Base-by-base conservation (phyloP, 305 asterid genomes). In the Fraxinus xanthoxyloides region DNA sequence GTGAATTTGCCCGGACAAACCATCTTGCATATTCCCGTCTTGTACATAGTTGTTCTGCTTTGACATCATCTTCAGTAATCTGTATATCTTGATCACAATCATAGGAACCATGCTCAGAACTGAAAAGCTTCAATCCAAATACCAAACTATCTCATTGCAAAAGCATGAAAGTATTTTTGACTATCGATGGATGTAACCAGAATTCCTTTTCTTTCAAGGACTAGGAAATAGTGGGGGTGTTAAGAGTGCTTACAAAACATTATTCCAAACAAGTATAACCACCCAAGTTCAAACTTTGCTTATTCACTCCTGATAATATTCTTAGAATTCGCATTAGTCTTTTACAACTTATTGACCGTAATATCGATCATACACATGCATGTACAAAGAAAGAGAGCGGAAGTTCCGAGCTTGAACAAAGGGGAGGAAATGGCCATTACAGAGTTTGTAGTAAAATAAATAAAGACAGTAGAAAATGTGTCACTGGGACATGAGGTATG, bases 11-110 rank as follows among this genome's bases (percentile, higher is more conserved):
- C 48, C 79, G 87, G 74, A 94, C 89, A 84, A 95, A 84, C 99
- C 98, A 95, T 73, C 97, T 90, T 69, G 99, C 98, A 79, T 92
- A 93, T 84, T 95, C 98, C 87, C 99, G 90, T 85, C 98, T 91
- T 38, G 98, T 93, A 83, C 98, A 95, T 23, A 95, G 86, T 85
- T 93, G 94, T 77, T 89, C 94, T 80, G 93, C 95, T 83, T 85
- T 89, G 28, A 86, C 90, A 85, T 87, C 93, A 80, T 92, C 97
- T 86, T 92, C 97, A 84, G 93, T 89, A 65, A 95, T 92, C 99
- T 95, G 95, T 82, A 89, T 59, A 82, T 81, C 88, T 87, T 88
- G 85, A 80, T 43, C 46, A 75, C 77, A 85, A 77, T 78, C 82
- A 86, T 79, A 85, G 83, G 85, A 85, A 85, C 38, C 80, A 85